Evolutionary conservation across 139 green algal genomes (phyloP).

Genomic region (Chlorella sorokiniana): DNA sequence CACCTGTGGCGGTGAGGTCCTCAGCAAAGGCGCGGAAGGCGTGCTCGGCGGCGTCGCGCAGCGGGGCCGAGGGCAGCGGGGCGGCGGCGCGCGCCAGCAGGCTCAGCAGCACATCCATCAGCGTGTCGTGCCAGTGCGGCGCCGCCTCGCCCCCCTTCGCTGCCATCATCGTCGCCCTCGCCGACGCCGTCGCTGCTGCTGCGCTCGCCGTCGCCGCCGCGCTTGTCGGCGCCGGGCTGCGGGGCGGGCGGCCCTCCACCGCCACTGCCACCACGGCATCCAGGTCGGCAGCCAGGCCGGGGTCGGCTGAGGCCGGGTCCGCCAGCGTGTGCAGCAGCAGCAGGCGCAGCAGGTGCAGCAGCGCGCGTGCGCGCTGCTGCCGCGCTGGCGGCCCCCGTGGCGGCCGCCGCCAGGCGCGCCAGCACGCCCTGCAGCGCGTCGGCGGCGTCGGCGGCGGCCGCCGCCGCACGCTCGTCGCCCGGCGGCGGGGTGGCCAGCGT

Average conservation of each 20-base stretch:
- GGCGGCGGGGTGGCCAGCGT: neutral
- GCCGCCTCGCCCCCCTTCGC: conserved; percentile 17
- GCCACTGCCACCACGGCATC: conserved; percentile 35
- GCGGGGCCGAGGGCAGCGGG: conserved; percentile 62
- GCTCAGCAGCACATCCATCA: conserved; percentile 78
- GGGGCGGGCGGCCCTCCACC: conserved; percentile 12
- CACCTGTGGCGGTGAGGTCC: conserved; percentile 49
- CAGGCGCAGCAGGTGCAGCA: conserved; percentile 58
- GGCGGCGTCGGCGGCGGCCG: conserved; percentile 21
- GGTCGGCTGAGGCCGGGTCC: conserved; percentile 54
- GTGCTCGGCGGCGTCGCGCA: conserved; percentile 72
- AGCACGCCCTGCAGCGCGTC: neutral
- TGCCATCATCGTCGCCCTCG: neutral
- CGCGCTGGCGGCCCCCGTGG: conserved; percentile 1
- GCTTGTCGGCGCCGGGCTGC: neutral
- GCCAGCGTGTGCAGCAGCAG: conserved; percentile 69
- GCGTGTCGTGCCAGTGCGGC: conserved; percentile 69
- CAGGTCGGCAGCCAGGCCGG: conserved; percentile 56
- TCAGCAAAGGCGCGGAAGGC: conserved; percentile 58
- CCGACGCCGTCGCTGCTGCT: conserved; percentile 18
- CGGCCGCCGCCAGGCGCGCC: conserved; percentile 5
- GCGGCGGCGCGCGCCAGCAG: conserved; percentile 60
- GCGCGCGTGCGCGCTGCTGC: conserved; percentile 40
- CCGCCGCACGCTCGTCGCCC: neutral
- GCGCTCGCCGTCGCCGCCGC: neutral